phyloP scores from a whole-genome alignment of 2,329 filamentous ascomycete genomes.

The Talaromyces funiculosus region DNA sequence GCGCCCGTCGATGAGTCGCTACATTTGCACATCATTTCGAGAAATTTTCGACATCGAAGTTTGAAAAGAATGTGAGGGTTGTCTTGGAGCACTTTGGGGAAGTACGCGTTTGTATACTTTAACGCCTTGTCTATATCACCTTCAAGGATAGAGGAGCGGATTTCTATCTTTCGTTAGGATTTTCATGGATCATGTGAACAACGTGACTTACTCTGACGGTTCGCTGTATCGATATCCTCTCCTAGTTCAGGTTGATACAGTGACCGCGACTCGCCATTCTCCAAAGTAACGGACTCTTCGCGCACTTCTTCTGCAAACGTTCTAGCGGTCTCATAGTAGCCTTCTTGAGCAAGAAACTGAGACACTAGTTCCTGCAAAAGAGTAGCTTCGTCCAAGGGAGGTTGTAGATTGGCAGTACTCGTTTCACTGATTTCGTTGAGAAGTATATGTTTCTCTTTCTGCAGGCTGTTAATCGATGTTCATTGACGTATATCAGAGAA shows the following conservation, averaged over 20 bases:
- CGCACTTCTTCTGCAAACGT: slow-evolving; percentile 81
- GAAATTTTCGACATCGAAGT: slow-evolving; percentile 82
- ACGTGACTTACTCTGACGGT: slow-evolving; percentile 69
- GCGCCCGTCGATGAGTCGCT: slow-evolving; percentile 53
- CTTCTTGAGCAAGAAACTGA: slow-evolving; percentile 90
- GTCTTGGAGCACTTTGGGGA: slow-evolving; percentile 70
- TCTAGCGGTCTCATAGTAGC: slow-evolving; percentile 86
- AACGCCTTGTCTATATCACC: slow-evolving; percentile 88
- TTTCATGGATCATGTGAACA: too few relatives aligned
- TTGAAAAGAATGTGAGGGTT: slow-evolving; percentile 85
- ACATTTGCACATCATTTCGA: slow-evolving; percentile 82
- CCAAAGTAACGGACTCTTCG: slow-evolving; percentile 65
- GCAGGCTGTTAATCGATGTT: slow-evolving; percentile 7
- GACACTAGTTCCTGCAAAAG: slow-evolving; percentile 77
- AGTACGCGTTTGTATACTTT: slow-evolving; percentile 71
- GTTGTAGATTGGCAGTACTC: slow-evolving; percentile 56
- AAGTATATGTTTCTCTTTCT: slow-evolving; percentile 59
- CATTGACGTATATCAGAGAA: not conserved
- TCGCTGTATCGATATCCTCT: slow-evolving; percentile 80
- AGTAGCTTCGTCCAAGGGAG: slow-evolving; percentile 64
- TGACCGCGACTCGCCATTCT: slow-evolving; percentile 49
- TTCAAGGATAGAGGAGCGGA: slow-evolving; percentile 78
- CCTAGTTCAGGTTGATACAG: slow-evolving; percentile 60
- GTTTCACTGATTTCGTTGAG: slow-evolving; percentile 56
- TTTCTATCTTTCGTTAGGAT: slow-evolving; percentile 40